A percentile compares a stretch with the other conserved stretches of the same genome.
phyloP scores from a whole-genome alignment of 2,329 filamentous ascomycete genomes.

The Neopestalotiopsis sp. region DNA sequence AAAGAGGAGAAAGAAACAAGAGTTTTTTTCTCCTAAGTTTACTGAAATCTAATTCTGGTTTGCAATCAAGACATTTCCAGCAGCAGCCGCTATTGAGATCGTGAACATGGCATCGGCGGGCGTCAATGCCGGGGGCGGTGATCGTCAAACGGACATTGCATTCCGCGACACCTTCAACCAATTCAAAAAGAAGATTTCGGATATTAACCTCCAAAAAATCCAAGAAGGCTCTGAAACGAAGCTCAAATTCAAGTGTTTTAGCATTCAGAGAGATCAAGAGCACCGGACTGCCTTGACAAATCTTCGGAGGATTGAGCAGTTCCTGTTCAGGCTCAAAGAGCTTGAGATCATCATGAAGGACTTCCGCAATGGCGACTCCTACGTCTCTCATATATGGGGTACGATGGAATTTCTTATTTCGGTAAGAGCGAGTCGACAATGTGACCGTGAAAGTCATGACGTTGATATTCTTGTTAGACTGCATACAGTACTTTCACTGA shows the following conservation, averaged over 20 bases:
- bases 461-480: conserved; percentile 14
- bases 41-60: too few relatives aligned
- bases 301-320: conserved; percentile 31
- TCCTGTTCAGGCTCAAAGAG: conserved; percentile 28
- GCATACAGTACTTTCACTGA: background rate
- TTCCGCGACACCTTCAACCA: conserved; percentile 16
- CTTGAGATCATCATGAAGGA: conserved; percentile 5
- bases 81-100: too few relatives aligned
- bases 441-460: background rate
- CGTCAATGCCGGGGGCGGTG: background rate
- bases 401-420: conserved; percentile 33
- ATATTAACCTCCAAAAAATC: conserved; percentile 25
- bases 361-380: conserved; percentile 20
- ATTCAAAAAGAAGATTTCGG: conserved; percentile 26
- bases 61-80: too few relatives aligned
- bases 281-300: conserved; percentile 37
- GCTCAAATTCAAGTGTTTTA: conserved; percentile 28
- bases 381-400: conserved; percentile 35
- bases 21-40: too few relatives aligned
- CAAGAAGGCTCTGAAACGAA: conserved; percentile 22
- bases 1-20: too few relatives aligned
- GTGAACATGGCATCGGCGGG: background rate
- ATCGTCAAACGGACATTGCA: conserved; percentile 14
- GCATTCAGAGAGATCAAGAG: conserved; percentile 34
- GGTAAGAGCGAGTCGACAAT: conserved; percentile 19